A percentile compares a stretch with the other conserved stretches of the same genome.
phyloP scores from a whole-genome alignment of 805 yeast species.

The Wickerhamiella dianesei region DNA sequence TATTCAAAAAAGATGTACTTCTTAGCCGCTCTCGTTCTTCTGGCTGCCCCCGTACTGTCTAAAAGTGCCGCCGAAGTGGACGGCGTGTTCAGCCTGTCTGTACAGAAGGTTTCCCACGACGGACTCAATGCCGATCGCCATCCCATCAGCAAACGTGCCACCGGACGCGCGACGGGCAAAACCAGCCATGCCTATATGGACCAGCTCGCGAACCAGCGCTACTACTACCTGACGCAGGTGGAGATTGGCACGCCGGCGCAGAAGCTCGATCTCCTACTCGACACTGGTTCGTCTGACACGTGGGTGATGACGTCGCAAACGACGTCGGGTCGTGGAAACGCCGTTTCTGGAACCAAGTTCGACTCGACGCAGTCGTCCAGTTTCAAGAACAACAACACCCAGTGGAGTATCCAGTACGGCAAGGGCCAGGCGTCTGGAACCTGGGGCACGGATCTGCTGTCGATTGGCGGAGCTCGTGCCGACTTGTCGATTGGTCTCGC shows the following conservation, averaged over 20 bases:
- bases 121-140: not conserved
- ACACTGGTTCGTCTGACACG: constrained; percentile 65
- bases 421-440: constrained; percentile 39
- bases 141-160: not conserved
- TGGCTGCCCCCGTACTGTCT: not conserved
- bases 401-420: constrained; percentile 30
- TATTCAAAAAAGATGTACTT: not conserved
- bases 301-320: constrained; percentile 40
- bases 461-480: constrained; percentile 39
- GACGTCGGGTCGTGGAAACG: constrained; percentile 8
- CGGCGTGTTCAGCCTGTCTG: constrained; percentile 1
- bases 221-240: constrained; percentile 25
- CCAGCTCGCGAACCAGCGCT: constrained; percentile 23
- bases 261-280: constrained; percentile 44
- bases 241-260: constrained; percentile 47
- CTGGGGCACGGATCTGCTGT: constrained; percentile 55
- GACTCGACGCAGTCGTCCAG: constrained; percentile 21
- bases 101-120: not conserved
- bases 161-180: not conserved
- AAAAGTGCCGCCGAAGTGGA: constrained; percentile 1
- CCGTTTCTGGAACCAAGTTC: constrained; percentile 15
- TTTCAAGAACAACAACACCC: constrained; percentile 19
- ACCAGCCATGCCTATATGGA: constrained; percentile 9
- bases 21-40: not conserved
- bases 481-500: constrained; percentile 66